Evolutionary conservation across 2,329 filamentous ascomycete species (phyloP).

Genomic region (Epichloe typhina): DNA sequence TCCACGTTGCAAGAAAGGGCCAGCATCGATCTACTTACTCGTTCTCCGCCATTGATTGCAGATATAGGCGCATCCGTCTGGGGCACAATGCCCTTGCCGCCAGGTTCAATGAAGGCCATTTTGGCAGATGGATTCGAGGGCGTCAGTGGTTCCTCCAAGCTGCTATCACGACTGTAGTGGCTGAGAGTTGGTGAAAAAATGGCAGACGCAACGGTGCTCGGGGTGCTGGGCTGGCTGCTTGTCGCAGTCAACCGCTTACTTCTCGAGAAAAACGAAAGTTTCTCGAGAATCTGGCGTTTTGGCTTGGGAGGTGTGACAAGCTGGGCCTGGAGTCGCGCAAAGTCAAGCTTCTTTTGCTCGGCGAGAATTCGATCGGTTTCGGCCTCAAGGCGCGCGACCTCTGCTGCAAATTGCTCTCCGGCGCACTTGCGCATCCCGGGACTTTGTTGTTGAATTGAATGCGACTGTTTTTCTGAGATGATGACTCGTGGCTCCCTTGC

Average conservation of each 20-base stretch:
- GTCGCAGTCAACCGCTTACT: conserved; percentile 25
- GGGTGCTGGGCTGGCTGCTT: conserved; percentile 18
- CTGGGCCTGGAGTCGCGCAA: conserved; percentile 31
- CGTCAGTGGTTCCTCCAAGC: conserved; percentile 19
- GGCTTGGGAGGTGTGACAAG: conserved; percentile 21
- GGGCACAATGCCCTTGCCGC: conserved; percentile 32
- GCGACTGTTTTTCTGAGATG: neutral
- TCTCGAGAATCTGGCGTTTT: conserved; percentile 32
- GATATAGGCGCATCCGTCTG: conserved; percentile 65
- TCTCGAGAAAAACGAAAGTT: conserved; percentile 32
- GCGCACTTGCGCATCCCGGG: neutral
- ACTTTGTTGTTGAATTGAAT: neutral
- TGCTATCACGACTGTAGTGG: conserved; percentile 21
- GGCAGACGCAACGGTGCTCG: conserved; percentile 20
- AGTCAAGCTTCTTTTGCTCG: conserved; percentile 36
- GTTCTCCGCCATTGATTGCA: conserved; percentile 66
- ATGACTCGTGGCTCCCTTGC: neutral
- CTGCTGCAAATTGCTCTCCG: conserved; percentile 19
- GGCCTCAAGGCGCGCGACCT: conserved; percentile 30
- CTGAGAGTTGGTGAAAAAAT: conserved; percentile 25
- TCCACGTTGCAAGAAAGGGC: too few relatives aligned
- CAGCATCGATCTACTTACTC: conserved; percentile 38
- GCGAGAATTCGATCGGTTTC: conserved; percentile 35
- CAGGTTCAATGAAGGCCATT: conserved; percentile 30
- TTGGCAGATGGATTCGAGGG: conserved; percentile 10